Evolutionary conservation across 805 yeast genomes (phyloP).

Genomic region (Peterozyma xylosa): DNA sequence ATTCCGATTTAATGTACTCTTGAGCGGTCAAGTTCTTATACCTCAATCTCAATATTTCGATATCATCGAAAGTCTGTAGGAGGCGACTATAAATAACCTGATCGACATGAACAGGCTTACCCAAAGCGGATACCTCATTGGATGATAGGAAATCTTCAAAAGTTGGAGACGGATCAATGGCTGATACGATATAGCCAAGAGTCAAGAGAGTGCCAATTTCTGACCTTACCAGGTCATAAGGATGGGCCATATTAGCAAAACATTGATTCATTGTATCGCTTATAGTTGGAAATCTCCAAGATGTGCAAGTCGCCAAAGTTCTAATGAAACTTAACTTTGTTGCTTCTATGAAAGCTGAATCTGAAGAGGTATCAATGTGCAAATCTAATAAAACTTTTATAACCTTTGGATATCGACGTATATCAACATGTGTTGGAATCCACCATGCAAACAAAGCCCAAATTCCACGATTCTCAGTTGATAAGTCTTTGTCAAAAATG

Average conservation of each 20-base stretch:
- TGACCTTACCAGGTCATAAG: slow-evolving; percentile 65
- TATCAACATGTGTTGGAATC: slow-evolving; percentile 58
- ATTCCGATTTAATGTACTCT: slow-evolving; percentile 50
- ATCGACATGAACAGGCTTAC: slow-evolving; percentile 24
- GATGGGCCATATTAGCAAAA: slow-evolving; percentile 47
- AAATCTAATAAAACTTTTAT: slow-evolving; percentile 37
- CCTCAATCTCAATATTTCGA: slow-evolving; percentile 33
- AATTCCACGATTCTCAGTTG: slow-evolving; percentile 64
- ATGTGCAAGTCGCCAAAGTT: slow-evolving; percentile 38
- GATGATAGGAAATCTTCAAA: slow-evolving; percentile 31
- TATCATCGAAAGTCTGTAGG: slow-evolving; percentile 32
- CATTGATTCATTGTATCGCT: slow-evolving; percentile 35
- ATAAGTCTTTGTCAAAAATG: slow-evolving; percentile 49
- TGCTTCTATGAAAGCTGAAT: slow-evolving; percentile 59
- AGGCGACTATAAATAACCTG: slow-evolving; percentile 27
- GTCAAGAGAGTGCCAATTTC: slow-evolving; percentile 58
- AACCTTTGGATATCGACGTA: slow-evolving; percentile 56
- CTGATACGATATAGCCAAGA: slow-evolving; percentile 32
- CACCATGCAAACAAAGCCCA: slow-evolving; percentile 79
- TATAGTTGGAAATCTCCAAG: slow-evolving; percentile 49
- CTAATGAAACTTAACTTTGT: slow-evolving; percentile 51
- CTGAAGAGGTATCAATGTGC: slow-evolving; percentile 38
- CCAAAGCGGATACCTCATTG: slow-evolving; percentile 27
- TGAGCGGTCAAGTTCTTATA: slow-evolving; percentile 37
- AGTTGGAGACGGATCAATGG: slow-evolving; percentile 31